Base-by-base conservation (phyloP, 306 rosid genomes). In the Vigna hirtella region DNA sequence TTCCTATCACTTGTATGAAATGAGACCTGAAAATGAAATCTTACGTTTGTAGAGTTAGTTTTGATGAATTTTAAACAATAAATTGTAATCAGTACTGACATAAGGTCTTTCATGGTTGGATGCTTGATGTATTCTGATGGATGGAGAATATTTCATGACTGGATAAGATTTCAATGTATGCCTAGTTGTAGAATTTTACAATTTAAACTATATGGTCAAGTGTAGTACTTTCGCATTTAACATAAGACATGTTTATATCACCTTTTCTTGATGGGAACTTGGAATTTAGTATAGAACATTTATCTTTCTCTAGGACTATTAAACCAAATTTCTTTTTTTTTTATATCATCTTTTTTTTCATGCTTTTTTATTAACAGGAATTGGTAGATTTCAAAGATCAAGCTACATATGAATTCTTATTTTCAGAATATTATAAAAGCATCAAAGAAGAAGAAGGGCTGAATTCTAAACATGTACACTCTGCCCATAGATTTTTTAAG, bases 361-460 rank as follows among this genome's bases (percentile, higher is more conserved):
- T 83, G 38, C 17, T 65, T 74, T 66, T 62, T 82, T 34, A 45
- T 80, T 79, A 72, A 63, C 86, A 88, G 93, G 91, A 24, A 36
- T 66, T 73, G 74, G 66, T 93, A 74, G 90, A 93, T 77, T 86
- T 93, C 77, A 77, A 83, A 38, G 89, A 89, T 63, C 70, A 30
- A 72, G 80, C 81, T 8, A 91, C 94, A 6, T 79, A 64, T 13
- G 96, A 93, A 79, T 74, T 62, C 70, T 81, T 82, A 22, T 93
- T 89, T 83, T 45, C 57, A 73, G 91, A 88, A 9, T 91, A 89
- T 72, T 91, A 90, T 89, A 75, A 86, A 51, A 32, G 55, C 26
- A 68, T 86, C 18, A 91, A 85, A 87, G 36, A 32, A 71, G 83
- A 88, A 69, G 91, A 88, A 80, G 90, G 85, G 66, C 83, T 88